Conservation (phyloP, 2,329 filamentous ascomycete species). For the Pseudogymnoascus sp. region DNA sequence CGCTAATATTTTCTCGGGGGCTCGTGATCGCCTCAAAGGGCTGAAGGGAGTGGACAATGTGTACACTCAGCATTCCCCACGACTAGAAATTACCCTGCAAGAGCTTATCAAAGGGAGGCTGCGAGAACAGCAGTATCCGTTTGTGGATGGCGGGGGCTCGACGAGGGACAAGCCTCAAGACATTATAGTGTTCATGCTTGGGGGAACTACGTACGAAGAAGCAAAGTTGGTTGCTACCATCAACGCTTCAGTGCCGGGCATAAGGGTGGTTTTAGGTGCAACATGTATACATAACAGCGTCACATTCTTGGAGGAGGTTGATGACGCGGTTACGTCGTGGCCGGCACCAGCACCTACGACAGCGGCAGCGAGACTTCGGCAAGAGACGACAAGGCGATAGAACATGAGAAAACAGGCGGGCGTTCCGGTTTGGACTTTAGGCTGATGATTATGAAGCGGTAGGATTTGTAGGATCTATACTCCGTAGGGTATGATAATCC, state of each 20-base stretch:
- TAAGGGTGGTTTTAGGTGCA: slow-evolving; percentile 81
- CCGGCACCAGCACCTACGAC: slow-evolving; percentile 48
- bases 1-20: slow-evolving; percentile 81
- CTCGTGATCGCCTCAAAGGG: slow-evolving; percentile 81
- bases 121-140: slow-evolving; percentile 82
- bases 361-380: slow-evolving; percentile 26
- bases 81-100: slow-evolving; percentile 78
- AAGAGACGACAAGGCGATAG: slow-evolving; percentile 25
- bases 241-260: slow-evolving; percentile 81
- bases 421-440: slow-evolving; percentile 3
- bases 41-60: slow-evolving; percentile 98
- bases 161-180: slow-evolving; percentile 96
- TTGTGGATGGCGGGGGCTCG: slow-evolving; percentile 77
- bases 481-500: background rate
- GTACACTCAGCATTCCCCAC: slow-evolving; percentile 92
- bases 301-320: slow-evolving; percentile 84
- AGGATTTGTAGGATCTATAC: slow-evolving; percentile 3
- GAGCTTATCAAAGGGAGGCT: slow-evolving; percentile 88
- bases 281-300: slow-evolving; percentile 82
- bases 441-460: slow-evolving; percentile 4
- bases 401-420: background rate
- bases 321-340: slow-evolving; percentile 81
- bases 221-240: slow-evolving; percentile 93
- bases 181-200: slow-evolving; percentile 88
- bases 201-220: slow-evolving; percentile 92